These are phyloP conservation scores for Ceratobasidium sp. DNA, from an alignment of 1,284 basidiomycete genomes.

Conservation along the genomic window DNA sequence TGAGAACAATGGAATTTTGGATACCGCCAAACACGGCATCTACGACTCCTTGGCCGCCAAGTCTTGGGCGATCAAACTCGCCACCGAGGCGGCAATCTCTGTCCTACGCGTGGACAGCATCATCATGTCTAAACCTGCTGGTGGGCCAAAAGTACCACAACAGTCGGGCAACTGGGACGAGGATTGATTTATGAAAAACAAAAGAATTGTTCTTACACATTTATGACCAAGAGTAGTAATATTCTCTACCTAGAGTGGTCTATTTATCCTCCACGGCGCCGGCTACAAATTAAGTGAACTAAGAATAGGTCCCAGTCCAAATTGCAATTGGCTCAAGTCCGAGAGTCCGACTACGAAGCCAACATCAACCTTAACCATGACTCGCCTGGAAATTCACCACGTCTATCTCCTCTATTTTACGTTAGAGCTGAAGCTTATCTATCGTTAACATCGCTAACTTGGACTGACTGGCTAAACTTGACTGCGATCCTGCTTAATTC, in stretches of 20 bases:
- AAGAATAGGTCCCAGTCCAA: background rate
- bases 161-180: slow-evolving; percentile 88
- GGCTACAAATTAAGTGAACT: background rate
- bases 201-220: slow-evolving; percentile 7
- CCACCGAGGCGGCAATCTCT: slow-evolving; percentile 93
- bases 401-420: background rate
- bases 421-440: background rate
- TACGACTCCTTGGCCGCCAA: slow-evolving; percentile 90
- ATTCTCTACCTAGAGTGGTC: background rate
- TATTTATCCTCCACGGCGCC: background rate
- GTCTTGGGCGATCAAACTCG: slow-evolving; percentile 88
- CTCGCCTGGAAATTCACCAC: background rate
- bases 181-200: slow-evolving; percentile 58
- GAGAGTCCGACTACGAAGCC: too few relatives aligned
- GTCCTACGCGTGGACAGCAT: slow-evolving; percentile 97
- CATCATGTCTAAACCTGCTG: slow-evolving; percentile 96
- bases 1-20: slow-evolving; percentile 81
- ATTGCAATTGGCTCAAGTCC: background rate
- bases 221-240: background rate
- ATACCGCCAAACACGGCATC: slow-evolving; percentile 72
- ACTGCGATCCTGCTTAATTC: too few relatives aligned
- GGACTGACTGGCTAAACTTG: too few relatives aligned
- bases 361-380: background rate
- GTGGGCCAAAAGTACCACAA: slow-evolving; percentile 86
- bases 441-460: background rate